Conservation (phyloP, 176 grass and related monocot genomes). For the Ensete glaucum region DNA sequence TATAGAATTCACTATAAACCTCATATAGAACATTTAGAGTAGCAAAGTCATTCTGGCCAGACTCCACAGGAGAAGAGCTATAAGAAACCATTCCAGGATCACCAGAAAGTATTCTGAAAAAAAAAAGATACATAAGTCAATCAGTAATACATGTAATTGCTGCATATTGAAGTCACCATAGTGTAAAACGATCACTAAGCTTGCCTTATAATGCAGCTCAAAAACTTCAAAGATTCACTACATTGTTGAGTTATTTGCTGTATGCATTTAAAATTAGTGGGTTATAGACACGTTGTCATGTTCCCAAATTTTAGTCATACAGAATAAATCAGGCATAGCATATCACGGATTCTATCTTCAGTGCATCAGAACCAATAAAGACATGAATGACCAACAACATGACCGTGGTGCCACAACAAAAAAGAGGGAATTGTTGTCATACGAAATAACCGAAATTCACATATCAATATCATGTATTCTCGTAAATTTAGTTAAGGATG, state of each 20-base stretch:
- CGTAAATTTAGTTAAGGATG: not conserved
- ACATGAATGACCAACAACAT: too few species aligned
- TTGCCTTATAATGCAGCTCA: not conserved
- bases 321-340: too few species aligned
- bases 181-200: not conserved
- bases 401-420: too few species aligned
- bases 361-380: too few species aligned
- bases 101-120: constrained; percentile 84
- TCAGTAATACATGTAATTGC: not conserved
- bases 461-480: not conserved
- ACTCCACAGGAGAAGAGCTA: constrained; percentile 57
- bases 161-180: not conserved
- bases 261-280: too few species aligned
- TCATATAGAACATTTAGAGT: constrained; percentile 44
- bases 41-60: constrained; percentile 54
- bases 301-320: too few species aligned
- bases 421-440: too few species aligned
- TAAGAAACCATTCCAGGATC: constrained; percentile 69
- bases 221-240: not conserved
- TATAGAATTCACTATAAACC: constrained; percentile 34
- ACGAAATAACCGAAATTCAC: too few species aligned
- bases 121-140: not conserved
- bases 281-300: too few species aligned
- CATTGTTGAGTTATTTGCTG: too few species aligned
- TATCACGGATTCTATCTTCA: too few species aligned